These are phyloP conservation scores for Xylaria hypoxylon DNA, from an alignment of 2,329 filamentous ascomycete species.

Conservation along the genomic window DNA sequence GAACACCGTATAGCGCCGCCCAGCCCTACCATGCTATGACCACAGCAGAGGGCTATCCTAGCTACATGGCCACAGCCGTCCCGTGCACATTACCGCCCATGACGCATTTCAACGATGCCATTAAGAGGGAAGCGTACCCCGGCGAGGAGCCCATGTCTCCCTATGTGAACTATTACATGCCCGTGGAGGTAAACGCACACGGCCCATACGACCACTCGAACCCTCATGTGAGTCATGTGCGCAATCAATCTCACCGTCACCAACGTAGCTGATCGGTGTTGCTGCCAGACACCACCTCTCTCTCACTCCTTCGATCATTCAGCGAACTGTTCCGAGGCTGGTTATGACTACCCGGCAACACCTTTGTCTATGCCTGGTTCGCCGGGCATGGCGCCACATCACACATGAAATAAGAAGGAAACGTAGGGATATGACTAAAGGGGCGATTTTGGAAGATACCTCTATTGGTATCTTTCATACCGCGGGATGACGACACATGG, in stretches of 20 bases:
- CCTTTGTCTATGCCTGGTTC: conserved; percentile 80
- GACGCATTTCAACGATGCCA: conserved; percentile 71
- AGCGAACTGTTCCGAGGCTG: conserved; percentile 69
- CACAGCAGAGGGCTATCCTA: conserved; percentile 64
- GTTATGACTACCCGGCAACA: conserved; percentile 75
- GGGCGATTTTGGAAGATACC: conserved; percentile 15
- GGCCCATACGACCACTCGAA: conserved; percentile 75
- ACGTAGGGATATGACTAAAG: conserved; percentile 10
- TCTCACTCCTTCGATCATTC: conserved; percentile 80
- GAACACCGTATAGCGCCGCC: conserved; percentile 68
- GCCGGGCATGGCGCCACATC: conserved; percentile 59
- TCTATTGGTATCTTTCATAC: conserved; percentile 15
- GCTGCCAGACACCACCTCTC: conserved; percentile 77
- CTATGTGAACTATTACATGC: conserved; percentile 76
- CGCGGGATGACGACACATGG: conserved; percentile 31
- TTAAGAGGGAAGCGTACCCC: conserved; percentile 73
- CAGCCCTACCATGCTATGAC: conserved; percentile 65
- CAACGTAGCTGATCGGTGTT: conserved; percentile 62
- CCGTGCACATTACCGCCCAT: conserved; percentile 73
- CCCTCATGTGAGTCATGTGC: conserved; percentile 78
- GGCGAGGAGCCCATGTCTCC: conserved; percentile 71
- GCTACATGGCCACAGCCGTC: conserved; percentile 66
- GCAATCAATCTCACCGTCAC: conserved; percentile 57
- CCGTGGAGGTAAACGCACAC: conserved; percentile 71
- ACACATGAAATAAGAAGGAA: conserved; percentile 27